phyloP scores from a whole-genome alignment of 139 green algal species.

The Auxenochlorella pyrenoidosa region DNA sequence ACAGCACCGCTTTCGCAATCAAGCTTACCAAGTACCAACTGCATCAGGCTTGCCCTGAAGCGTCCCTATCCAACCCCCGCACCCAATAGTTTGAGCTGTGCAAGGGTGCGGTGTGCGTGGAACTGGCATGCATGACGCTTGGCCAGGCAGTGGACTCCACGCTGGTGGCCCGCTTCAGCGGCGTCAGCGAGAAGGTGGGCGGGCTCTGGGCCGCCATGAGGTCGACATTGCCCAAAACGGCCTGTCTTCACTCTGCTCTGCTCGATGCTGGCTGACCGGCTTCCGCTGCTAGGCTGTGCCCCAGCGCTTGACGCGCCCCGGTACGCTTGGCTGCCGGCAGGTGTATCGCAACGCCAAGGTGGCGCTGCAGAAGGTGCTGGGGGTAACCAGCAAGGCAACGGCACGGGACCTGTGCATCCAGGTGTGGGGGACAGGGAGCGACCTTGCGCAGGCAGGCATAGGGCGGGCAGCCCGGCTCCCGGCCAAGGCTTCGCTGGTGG shows the following conservation, averaged over 20 bases:
- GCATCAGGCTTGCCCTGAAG: too few species aligned
- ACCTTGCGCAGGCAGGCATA: too few species aligned
- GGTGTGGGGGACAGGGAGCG: not conserved
- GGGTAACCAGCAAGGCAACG: not conserved
- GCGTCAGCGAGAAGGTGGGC: slow-evolving; percentile 7
- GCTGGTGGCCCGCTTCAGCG: slow-evolving; percentile 3
- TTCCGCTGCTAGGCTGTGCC: not conserved
- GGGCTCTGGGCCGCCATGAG: too few species aligned
- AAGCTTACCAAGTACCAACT: too few species aligned
- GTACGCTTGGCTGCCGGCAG: not conserved
- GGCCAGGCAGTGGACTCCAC: not conserved
- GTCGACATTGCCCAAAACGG: too few species aligned
- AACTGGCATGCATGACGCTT: slow-evolving; percentile 40
- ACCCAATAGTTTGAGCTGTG: slow-evolving; percentile 30
- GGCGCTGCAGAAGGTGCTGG: slow-evolving; percentile 39
- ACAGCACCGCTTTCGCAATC: too few species aligned
- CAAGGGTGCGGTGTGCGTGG: slow-evolving; percentile 45
- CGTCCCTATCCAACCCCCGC: not conserved
- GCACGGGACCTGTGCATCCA: slow-evolving; percentile 47
- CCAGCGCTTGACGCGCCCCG: not conserved
- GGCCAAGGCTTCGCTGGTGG: too few species aligned
- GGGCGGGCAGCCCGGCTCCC: too few species aligned
- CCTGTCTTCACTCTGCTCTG: too few species aligned
- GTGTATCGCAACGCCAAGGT: slow-evolving; percentile 37
- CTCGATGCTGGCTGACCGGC: not conserved